phyloP scores from a whole-genome alignment of 1,284 basidiomycete genomes.

The Tylopilus sp. region DNA sequence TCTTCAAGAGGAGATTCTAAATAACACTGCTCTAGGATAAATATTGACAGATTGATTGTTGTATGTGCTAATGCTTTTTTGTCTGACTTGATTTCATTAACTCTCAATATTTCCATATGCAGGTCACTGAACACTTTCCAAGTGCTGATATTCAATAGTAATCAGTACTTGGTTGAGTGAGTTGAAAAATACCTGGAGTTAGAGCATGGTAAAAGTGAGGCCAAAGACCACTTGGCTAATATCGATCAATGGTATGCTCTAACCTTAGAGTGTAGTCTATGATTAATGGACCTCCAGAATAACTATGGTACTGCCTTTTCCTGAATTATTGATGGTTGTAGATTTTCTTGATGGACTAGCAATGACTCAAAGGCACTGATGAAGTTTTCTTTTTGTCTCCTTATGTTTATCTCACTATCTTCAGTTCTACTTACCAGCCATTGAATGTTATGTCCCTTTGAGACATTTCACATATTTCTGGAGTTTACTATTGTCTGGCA shows the following conservation, averaged over 20 bases:
- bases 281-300: constrained; percentile 9
- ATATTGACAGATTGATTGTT: no score
- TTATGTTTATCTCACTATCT: no score
- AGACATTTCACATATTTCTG: constrained; percentile 9
- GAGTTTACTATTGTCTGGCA: constrained; percentile 18
- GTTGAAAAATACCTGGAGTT: constrained; percentile 16
- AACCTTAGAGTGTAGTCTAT: no score
- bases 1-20: no score
- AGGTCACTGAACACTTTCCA: no score
- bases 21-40: no score
- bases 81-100: no score
- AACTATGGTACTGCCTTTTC: constrained; percentile 12
- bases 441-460: constrained; percentile 18
- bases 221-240: constrained; percentile 14
- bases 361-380: constrained; percentile 30
- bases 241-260: constrained; percentile 23
- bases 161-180: constrained; percentile 11
- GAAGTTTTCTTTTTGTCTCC: constrained; percentile 11
- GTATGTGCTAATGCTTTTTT: no score
- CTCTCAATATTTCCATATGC: no score
- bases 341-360: constrained; percentile 27
- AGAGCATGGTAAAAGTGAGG: background rate
- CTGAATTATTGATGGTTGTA: constrained; percentile 16
- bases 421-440: constrained; percentile 12
- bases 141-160: no score